These are phyloP conservation scores for Wickerhamomyces rabaulensis DNA, from an alignment of 805 yeast species.

Conservation along the genomic window DNA sequence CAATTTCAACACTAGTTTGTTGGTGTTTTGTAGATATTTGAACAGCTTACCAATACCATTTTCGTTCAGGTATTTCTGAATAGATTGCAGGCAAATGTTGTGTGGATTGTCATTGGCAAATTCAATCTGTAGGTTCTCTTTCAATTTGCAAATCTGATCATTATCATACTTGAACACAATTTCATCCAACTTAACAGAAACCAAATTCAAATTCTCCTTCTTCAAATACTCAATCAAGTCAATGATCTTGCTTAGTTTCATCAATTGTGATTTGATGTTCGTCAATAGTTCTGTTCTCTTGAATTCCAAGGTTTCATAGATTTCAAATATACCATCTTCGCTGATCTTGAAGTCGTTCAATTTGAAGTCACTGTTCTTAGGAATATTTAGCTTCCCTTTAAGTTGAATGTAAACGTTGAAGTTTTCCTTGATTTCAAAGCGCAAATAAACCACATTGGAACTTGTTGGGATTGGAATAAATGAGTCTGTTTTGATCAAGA, in stretches of 20 bases:
- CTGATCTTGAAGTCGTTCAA: constrained; percentile 17
- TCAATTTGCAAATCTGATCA: constrained; percentile 18
- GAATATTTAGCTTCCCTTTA: neutral
- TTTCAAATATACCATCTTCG: constrained; percentile 17
- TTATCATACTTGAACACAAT: constrained; percentile 22
- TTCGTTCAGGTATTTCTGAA: constrained; percentile 15
- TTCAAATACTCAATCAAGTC: constrained; percentile 21
- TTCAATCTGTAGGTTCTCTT: constrained; percentile 19
- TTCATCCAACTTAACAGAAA: constrained; percentile 22
- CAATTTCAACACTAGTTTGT: constrained; percentile 14
- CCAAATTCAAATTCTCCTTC: constrained; percentile 15
- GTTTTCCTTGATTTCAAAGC: constrained; percentile 7
- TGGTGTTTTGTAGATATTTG: constrained; percentile 15
- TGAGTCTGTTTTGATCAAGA: constrained; percentile 31
- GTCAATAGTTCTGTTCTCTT: constrained; percentile 12
- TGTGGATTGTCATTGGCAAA: constrained; percentile 22
- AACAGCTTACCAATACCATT: constrained; percentile 14
- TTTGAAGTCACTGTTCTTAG: constrained; percentile 6
- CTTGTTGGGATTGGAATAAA: constrained; percentile 33
- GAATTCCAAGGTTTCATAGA: constrained; percentile 14
- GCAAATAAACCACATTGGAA: constrained; percentile 29
- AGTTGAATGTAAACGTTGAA: constrained; percentile 4
- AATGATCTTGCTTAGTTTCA: constrained; percentile 20
- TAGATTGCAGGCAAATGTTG: constrained; percentile 18
- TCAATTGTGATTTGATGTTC: constrained; percentile 11